phyloP scores from a whole-genome alignment of 805 yeast genomes.

The Pichia scutulata region DNA sequence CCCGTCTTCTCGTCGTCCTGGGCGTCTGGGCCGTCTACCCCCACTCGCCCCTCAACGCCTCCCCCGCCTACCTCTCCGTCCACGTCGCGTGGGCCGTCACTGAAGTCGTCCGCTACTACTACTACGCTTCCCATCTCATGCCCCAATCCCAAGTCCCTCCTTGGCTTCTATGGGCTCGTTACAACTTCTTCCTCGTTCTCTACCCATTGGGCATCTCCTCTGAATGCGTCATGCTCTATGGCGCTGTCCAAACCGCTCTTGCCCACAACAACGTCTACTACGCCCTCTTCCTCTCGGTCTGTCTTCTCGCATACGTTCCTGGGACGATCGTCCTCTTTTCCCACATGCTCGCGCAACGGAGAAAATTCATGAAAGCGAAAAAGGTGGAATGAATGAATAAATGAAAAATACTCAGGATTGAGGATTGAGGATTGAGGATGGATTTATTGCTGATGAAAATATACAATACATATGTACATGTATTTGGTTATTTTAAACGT shows the following conservation, averaged over 20 bases:
- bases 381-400: background rate
- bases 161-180: slow-evolving; percentile 63
- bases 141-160: slow-evolving; percentile 39
- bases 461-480: background rate
- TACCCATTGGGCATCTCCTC: slow-evolving; percentile 92
- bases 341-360: slow-evolving; percentile 86
- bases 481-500: too few species aligned
- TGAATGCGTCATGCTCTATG: slow-evolving; percentile 63
- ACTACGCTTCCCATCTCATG: slow-evolving; percentile 63
- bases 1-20: slow-evolving; percentile 73
- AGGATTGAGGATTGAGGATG: too few species aligned
- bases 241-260: slow-evolving; percentile 53
- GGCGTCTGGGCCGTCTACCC: slow-evolving; percentile 80
- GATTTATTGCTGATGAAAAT: background rate
- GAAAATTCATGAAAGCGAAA: slow-evolving; percentile 36
- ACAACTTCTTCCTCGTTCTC: slow-evolving; percentile 71
- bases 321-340: slow-evolving; percentile 79
- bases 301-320: slow-evolving; percentile 68
- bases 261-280: slow-evolving; percentile 40
- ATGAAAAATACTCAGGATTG: too few species aligned
- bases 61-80: slow-evolving; percentile 59
- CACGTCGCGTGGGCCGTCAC: slow-evolving; percentile 86
- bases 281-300: slow-evolving; percentile 45
- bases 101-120: slow-evolving; percentile 85
- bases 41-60: slow-evolving; percentile 50